These are phyloP conservation scores for Euphorbia celastroides DNA, from an alignment of 441 rosid genomes.

Conservation along the genomic window DNA sequence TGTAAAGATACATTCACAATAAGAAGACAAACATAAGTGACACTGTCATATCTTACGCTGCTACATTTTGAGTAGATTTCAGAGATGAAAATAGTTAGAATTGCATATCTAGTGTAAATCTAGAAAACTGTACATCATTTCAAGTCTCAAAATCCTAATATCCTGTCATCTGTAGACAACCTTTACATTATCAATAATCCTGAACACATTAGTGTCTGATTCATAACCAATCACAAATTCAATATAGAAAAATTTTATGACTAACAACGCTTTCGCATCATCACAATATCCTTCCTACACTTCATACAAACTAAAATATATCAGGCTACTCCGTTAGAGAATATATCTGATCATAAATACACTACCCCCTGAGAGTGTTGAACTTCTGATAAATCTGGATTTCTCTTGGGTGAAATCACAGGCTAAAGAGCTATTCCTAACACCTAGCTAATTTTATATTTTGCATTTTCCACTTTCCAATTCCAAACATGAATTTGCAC, in stretches of 20 bases:
- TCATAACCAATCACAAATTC: not conserved
- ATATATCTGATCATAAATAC: not conserved
- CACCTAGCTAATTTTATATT: no score
- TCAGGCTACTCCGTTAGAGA: not conserved
- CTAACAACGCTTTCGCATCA: not conserved
- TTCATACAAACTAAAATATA: not conserved
- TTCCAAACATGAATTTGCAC: not conserved
- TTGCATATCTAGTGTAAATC: not conserved
- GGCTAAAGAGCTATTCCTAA: not conserved
- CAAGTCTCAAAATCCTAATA: not conserved
- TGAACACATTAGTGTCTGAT: not conserved
- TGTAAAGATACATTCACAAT: not conserved
- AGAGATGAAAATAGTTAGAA: not conserved
- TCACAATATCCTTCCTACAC: not conserved
- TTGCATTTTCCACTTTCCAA: not conserved
- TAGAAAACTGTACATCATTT: not conserved
- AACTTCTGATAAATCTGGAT: not conserved
- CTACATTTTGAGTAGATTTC: not conserved
- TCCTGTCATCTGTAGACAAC: no score
- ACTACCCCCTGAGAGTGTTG: not conserved
- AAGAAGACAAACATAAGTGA: not conserved
- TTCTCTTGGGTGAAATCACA: not conserved
- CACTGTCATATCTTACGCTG: no score
- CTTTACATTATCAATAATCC: not conserved
- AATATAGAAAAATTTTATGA: not conserved